Percentiles rank a stretch among this genome's conserved stretches.
These are phyloP conservation scores for Paramecium biaurelia DNA, from an alignment of 73 alveolate species.

Conservation along the genomic window DNA sequence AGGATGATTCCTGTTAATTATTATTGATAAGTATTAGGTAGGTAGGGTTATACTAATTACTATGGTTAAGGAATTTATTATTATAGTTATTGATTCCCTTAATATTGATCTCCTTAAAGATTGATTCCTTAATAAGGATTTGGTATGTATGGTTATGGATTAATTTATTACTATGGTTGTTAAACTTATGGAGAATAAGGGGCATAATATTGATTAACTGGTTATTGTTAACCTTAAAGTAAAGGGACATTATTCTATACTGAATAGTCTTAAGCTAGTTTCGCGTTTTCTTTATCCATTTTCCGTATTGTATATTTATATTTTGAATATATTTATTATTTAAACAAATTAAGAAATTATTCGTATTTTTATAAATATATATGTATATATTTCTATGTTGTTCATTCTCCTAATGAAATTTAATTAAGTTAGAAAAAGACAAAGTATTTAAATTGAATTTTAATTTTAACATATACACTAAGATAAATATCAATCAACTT, in stretches of 20 bases:
- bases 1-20: neutral
- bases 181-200: neutral
- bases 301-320: neutral
- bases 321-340: neutral
- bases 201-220: neutral
- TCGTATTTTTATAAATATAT: neutral
- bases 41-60: neutral
- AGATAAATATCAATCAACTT: constrained; percentile 61
- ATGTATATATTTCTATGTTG: neutral
- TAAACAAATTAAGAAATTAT: neutral
- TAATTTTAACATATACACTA: constrained; percentile 7
- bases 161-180: neutral
- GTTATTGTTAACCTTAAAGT: neutral
- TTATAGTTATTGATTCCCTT: neutral
- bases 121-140: neutral
- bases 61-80: neutral
- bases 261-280: neutral
- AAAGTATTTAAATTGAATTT: neutral
- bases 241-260: neutral
- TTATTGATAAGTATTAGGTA: neutral
- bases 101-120: neutral
- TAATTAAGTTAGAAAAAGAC: neutral
- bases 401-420: neutral
- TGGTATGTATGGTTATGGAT: neutral
- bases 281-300: neutral